phyloP scores from a whole-genome alignment of 2,329 filamentous ascomycete species.

The Sporothrix variecibatus region DNA sequence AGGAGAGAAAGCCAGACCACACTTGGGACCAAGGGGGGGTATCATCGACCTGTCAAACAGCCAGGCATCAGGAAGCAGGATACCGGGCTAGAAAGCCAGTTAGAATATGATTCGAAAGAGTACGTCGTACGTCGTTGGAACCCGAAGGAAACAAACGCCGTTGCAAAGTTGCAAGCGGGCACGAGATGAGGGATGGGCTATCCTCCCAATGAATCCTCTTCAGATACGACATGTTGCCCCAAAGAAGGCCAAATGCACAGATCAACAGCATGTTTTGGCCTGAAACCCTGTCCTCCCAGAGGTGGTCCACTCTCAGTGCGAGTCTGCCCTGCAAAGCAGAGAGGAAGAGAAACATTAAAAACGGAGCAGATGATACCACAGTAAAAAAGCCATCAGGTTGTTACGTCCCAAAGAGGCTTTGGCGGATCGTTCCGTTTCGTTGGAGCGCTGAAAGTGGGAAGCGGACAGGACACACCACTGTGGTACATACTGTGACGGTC shows the following conservation, averaged over 20 bases:
- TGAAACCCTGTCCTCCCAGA: background rate
- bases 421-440: constrained; percentile 20
- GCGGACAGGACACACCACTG: background rate
- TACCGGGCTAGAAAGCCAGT: background rate
- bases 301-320: background rate
- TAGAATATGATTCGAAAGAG: background rate
- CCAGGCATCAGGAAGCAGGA: background rate
- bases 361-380: background rate
- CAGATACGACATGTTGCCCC: background rate
- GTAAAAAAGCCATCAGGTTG: background rate
- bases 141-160: background rate
- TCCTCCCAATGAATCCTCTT: background rate
- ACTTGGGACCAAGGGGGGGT: too few species aligned
- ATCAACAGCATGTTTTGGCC: background rate
- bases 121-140: background rate
- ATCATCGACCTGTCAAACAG: constrained; percentile 6
- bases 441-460: background rate
- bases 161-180: background rate
- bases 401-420: background rate
- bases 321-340: background rate
- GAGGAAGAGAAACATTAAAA: background rate
- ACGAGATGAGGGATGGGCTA: background rate
- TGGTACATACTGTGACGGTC: background rate
- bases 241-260: background rate
- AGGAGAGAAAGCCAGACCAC: too few species aligned